phyloP scores from a whole-genome alignment of 1,284 basidiomycete genomes.

The Irpex rosettiformis region DNA sequence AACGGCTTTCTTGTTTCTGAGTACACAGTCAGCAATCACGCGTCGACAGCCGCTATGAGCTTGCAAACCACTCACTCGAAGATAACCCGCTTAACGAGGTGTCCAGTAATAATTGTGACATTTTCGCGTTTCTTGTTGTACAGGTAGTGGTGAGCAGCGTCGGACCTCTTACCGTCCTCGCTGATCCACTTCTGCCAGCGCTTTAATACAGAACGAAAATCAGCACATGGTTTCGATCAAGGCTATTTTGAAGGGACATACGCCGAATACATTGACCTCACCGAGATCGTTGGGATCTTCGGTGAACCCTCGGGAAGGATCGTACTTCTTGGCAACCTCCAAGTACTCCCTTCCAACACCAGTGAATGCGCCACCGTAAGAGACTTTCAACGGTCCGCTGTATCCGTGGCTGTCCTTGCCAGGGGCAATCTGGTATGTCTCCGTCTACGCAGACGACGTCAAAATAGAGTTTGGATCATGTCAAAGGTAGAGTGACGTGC shows the following conservation, averaged over 20 bases:
- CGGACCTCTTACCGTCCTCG: slow-evolving; percentile 41
- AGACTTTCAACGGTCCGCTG: slow-evolving; percentile 20
- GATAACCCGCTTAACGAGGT: slow-evolving; percentile 17
- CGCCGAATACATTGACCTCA: slow-evolving; percentile 17
- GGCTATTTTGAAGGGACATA: background rate
- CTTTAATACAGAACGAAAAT: background rate
- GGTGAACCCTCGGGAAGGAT: slow-evolving; percentile 14
- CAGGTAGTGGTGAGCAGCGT: slow-evolving; percentile 45
- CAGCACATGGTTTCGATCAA: background rate
- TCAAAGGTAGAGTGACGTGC: slow-evolving; percentile 22
- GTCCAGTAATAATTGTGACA: slow-evolving; percentile 12
- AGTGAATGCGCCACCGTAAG: slow-evolving; percentile 13
- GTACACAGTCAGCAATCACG: background rate
- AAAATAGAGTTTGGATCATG: background rate
- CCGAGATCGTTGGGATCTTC: slow-evolving; percentile 16
- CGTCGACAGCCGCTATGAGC: no score
- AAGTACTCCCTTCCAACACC: slow-evolving; percentile 18
- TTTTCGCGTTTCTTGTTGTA: slow-evolving; percentile 14
- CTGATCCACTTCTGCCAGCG: slow-evolving; percentile 23
- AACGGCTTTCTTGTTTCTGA: slow-evolving; percentile 9
- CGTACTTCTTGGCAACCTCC: slow-evolving; percentile 10
- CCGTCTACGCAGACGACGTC: background rate
- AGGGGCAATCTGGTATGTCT: slow-evolving; percentile 9
- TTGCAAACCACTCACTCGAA: slow-evolving; percentile 15
- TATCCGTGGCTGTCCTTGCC: slow-evolving; percentile 16